Percentiles rank a stretch among this genome's conserved stretches.
Evolutionary conservation across 2,329 filamentous ascomycete species (phyloP).

Genomic region (Leptodontidium sp.): DNA sequence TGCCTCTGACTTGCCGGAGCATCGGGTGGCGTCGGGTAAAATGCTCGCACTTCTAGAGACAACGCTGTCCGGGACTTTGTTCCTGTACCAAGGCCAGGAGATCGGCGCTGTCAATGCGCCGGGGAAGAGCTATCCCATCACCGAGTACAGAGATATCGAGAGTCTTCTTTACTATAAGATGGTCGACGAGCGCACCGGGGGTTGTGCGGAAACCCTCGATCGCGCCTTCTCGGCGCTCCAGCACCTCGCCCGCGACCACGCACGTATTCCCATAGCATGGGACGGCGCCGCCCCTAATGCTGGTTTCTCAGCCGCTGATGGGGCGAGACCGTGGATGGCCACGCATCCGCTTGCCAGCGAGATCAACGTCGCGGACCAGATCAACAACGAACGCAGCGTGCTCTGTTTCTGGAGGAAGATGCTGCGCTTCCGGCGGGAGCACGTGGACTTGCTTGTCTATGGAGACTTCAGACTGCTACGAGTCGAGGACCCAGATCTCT

Average conservation of each 20-base stretch:
- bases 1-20: conserved; percentile 42
- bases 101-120: conserved; percentile 67
- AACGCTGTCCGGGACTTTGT: conserved; percentile 61
- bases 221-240: neutral
- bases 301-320: neutral
- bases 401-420: conserved; percentile 37
- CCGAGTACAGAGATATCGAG: neutral
- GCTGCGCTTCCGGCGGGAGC: conserved; percentile 28
- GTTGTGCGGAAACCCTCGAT: neutral
- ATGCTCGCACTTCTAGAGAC: conserved; percentile 60
- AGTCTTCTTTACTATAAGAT: neutral
- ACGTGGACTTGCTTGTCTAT: conserved; percentile 35
- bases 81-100: conserved; percentile 68
- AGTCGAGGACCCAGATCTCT: neutral
- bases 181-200: neutral
- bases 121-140: conserved; percentile 51
- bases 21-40: conserved; percentile 51
- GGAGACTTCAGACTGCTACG: conserved; percentile 30
- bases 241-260: neutral
- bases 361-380: conserved; percentile 51
- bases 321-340: conserved; percentile 63
- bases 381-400: conserved; percentile 13
- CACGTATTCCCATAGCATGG: neutral
- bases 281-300: neutral
- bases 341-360: conserved; percentile 61